Base-by-base conservation (phyloP, 768 basidiomycete species). In the Artomyces pyxidatus region DNA sequence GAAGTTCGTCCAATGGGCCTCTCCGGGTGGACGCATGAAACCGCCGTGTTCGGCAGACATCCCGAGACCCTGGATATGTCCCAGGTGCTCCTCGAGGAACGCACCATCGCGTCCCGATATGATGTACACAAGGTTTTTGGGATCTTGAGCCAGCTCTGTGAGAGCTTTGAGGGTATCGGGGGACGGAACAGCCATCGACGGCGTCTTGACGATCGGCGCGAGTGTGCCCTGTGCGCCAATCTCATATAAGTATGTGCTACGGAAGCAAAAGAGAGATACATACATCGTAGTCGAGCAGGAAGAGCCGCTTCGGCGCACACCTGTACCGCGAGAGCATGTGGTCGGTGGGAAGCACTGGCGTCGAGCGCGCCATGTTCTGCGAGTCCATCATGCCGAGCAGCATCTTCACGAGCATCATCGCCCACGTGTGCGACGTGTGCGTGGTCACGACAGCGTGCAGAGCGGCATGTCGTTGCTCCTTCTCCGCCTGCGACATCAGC, bases 41-140 rank as follows among this genome's bases (percentile, higher is more conserved):
- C 85, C 87, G 10, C 95, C 95, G 62, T 99, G 95, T 68, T 99
- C 95, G 19, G 95, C 95, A 17, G 83, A 87, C 76, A 98, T 87
- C 11, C 95, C 95, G 6, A 99, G 73, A 42, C 77, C 73, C 56
- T 68, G 67, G 50, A 99, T 71, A 65, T 91, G 85, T 1, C 94
- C 95, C 19, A 97, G 76, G 61, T 97, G 92, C 58, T 85, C 77
- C 61, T 92, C 88, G 14, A 99, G 73, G 77, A 99, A 99, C 45
- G 70, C 86, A 44, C 85, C 83, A 63, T 98, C 95, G 25, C 95
- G 89, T 1, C 95, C 95, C 0, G 93, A 96, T 64, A 99, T 96
- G 66, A 99, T 92, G 71, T 92, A 98, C 47, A 97, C 93, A 37
- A 96, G 57, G 66, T 99, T 99, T 60, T 73, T 74, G 21, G 94